Percentiles rank a stretch among this genome's conserved stretches.
These are phyloP conservation scores for Ceriops tagal DNA, from an alignment of 345 rosid species.

Conservation along the genomic window DNA sequence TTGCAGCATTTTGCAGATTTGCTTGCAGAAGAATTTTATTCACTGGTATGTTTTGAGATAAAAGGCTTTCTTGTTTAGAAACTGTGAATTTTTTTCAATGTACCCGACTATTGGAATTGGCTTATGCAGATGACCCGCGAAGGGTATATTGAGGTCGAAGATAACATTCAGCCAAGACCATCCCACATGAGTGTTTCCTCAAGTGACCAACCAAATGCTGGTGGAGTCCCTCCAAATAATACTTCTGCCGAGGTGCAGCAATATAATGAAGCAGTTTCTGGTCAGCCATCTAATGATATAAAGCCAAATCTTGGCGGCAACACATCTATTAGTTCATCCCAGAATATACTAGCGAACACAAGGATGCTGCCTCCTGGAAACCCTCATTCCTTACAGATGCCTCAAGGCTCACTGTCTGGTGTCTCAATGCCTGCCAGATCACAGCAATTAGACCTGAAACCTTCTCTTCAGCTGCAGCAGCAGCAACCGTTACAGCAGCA, in stretches of 20 bases:
- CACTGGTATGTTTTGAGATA: conserved; percentile 54
- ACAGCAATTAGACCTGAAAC: conserved; percentile 58
- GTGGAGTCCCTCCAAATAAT: conserved; percentile 47
- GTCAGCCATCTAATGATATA: conserved; percentile 52
- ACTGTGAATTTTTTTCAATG: conserved; percentile 12
- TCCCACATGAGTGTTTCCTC: conserved; percentile 39
- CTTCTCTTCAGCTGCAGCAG: conserved; percentile 40
- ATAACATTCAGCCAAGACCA: conserved; percentile 51
- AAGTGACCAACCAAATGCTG: conserved; percentile 48
- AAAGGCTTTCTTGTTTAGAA: conserved; percentile 3
- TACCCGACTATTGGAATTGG: conserved; percentile 12
- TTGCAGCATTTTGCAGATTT: conserved; percentile 82
- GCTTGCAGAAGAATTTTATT: conserved; percentile 60
- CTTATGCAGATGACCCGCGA: conserved; percentile 66
- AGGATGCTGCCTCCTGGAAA: conserved; percentile 78
- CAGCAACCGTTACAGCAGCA: conserved; percentile 37
- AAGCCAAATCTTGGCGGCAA: conserved; percentile 48
- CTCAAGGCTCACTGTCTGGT: conserved; percentile 63
- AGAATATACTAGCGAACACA: conserved; percentile 45
- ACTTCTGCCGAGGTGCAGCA: conserved; percentile 52
- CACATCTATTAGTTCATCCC: conserved; percentile 42
- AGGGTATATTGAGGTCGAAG: conserved; percentile 52
- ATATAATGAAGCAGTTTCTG: conserved; percentile 51
- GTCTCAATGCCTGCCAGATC: conserved; percentile 62
- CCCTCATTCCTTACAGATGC: conserved; percentile 64